Base-by-base conservation (phyloP, 371 early-diverging fungal species). In the Lichtheimia ramosa region DNA sequence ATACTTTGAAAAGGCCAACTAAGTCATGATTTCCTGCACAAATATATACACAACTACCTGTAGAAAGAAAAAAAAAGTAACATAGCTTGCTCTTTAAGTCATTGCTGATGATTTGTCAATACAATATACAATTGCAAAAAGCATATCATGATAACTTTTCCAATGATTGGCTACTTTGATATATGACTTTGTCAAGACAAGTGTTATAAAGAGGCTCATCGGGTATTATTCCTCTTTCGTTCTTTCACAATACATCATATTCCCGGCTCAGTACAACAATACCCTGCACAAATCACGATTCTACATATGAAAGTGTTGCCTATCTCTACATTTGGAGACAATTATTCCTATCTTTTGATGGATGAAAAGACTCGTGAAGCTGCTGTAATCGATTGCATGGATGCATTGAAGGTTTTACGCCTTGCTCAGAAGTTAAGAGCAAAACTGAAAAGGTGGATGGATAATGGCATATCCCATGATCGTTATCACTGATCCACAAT, bases 291-390 rank as follows among this genome's bases (percentile, higher is more conserved):
- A 27, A 27, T 27, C 27, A 27, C 5, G 34, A 34, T 34, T 8
- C 10, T 8, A 10, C 8, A 34, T 34, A 65, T 66, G 66, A 66
- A 66, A 54, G 61, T 66, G 40, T 61, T 66, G 14, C 66, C 66
- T 13, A 66, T 66, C 24, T 54, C 43, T 28, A 62, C 61, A 2
- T 43, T 58, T 20, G 66, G 61, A 50, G 61, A 66, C 15, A 66
- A 58, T 40, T 94, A 93, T 64, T 81, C 92, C 5, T 94, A 93
- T 62, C 69, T 93, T 42, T 64, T 92, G 42, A 69, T 89, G 53
- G 93, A 93, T 57, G 83, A 86, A 25, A 74, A 73, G 51, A 79
- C 89, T 10, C 74, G 81, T 34, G 82, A 81, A 60, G 77, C 78
- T 23, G 84, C 81, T 4, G 69, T 81, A 43, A 74, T 87, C 25